Conservation (phyloP, 2,329 filamentous ascomycete genomes). For the Cercospora canescens region DNA sequence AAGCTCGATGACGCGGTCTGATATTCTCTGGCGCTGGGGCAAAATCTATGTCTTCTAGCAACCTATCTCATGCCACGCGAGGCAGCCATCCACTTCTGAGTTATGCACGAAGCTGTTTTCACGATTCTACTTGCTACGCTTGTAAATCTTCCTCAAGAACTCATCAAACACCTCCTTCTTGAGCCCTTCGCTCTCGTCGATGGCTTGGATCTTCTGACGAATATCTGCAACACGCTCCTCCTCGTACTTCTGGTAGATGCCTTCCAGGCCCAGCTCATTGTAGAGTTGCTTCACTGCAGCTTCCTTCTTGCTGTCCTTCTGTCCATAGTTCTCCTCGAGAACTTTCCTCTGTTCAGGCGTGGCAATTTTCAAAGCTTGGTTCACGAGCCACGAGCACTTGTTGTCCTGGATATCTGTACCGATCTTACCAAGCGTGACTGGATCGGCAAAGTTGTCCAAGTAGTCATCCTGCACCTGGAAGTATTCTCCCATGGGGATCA, state of each 20-base stretch:
- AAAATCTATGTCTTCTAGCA: background rate
- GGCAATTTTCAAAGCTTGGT: conserved; percentile 81
- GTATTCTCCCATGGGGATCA: conserved; percentile 97
- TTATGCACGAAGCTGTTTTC: background rate
- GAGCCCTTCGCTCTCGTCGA: conserved; percentile 85
- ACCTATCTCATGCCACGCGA: background rate
- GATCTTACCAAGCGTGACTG: conserved; percentile 94
- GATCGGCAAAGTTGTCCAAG: conserved; percentile 94
- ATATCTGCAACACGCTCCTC: conserved; percentile 82
- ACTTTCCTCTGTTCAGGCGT: conserved; percentile 83
- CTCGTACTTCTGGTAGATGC: conserved; percentile 85
- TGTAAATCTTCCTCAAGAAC: conserved; percentile 97
- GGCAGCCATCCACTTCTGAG: background rate
- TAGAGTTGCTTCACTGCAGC: conserved; percentile 85
- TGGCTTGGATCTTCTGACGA: conserved; percentile 67
- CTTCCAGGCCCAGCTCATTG: conserved; percentile 79
- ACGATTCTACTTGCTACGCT: conserved; percentile 77
- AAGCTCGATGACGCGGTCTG: background rate
- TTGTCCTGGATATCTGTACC: conserved; percentile 99
- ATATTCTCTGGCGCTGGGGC: background rate
- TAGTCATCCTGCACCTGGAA: conserved; percentile 99
- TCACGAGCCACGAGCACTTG: conserved; percentile 98
- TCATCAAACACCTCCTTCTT: conserved; percentile 88
- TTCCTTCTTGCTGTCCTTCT: conserved; percentile 83
- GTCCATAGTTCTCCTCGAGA: conserved; percentile 90